Base-by-base conservation (phyloP, 129 eudicot genomes). In the Flaveria trinervia region DNA sequence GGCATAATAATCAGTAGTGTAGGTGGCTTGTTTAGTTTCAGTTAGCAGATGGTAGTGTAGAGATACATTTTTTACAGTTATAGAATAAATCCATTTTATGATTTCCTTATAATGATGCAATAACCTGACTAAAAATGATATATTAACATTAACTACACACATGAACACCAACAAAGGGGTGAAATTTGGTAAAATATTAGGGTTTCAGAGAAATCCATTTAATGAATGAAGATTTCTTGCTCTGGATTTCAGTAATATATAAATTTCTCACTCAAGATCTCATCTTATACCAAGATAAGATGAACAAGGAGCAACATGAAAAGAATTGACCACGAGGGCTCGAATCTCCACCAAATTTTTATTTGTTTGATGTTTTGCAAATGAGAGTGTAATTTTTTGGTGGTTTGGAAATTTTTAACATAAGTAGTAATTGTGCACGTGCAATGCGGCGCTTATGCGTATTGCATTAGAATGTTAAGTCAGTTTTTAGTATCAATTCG, bases 1-100 rank as follows among this genome's bases (percentile, higher is more conserved):
- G 71, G 82, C 45, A 30, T 78, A 78, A 70, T 70, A 70, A 59
- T 46, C 15, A n/a, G 23, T 77, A 54, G 59, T 55, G 16, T 68
- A 54, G 70, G 3, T 59, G 33, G 44, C 48, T 77, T 77, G 45
- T 65, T 50, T 22, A 12, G 71, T 44, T 54, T 80, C 70, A 66
- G 70, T 36, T 41, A 65, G 79, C 59, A 62, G 39, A 51, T 65
- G 36, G 33, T 57, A 57, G 64, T 18, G 26, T 65, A 80, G 41
- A 43, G 73, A 80, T 33, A 60, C 54, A 13, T 7, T 25, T 80
- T 72, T 80, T 55, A 69, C 15, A 73, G 22, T 73, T 73, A 73
- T 44, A 66, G 69, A 73, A 65, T 73, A 73, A 73, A 51, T 73
- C 23, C 12, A 7, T 22, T 5, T 72, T 61, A 79, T 61, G 14